Evolutionary conservation across 2,329 filamentous ascomycete genomes (phyloP), one percentile per base, ranked within the genome.

Genomic region (Monosporascus cannonballus): DNA sequence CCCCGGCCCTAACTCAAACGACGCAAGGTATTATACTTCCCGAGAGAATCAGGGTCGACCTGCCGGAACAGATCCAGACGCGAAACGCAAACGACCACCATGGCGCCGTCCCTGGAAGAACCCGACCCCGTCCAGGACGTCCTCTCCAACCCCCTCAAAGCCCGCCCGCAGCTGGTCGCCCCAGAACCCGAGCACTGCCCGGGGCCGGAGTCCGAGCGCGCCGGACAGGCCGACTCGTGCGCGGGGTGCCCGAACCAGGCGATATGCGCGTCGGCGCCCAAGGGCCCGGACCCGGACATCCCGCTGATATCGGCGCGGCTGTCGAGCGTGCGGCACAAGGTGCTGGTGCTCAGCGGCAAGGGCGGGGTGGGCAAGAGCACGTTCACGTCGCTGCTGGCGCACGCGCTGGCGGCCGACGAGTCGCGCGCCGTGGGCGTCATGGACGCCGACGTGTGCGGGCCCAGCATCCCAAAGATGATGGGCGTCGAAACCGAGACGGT

Each of bases 381-480:
- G 0, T 96, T 97, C 67, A 93, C 89, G 3, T 87, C 85, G 2
- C 83, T 97, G 63, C 83, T 97, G 18, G 88, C 89, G 2, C 90
- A 96, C 67, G 92, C 89, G 1, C 95, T 99, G 63, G 90, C 94
- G 1, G 82, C 83, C 15, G 90, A 95, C 69, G 84, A 86, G 0
- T 83, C 86, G 46, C 86, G 77, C 52, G 90, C 84, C 1, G 89
- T 99, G 27, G 94, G 93, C 20, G 86, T 99, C 62, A 96, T 97
- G 90, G 94, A 99, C 71, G 95, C 94, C 6, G 94, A 99, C 70
- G 96, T 99, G 57, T 96, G 91, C 72, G 94, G 94, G 0, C 94
- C 94, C 1, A 90, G 85, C 58, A 96, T 99, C 64, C 94, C 94
- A 20, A 96, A 96, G 75, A 97, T 99, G 93, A 92, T 99, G 86